These are phyloP conservation scores for Schizosaccharomyces octosporus DNA, from an alignment of 805 yeast species.

Conservation along the genomic window DNA sequence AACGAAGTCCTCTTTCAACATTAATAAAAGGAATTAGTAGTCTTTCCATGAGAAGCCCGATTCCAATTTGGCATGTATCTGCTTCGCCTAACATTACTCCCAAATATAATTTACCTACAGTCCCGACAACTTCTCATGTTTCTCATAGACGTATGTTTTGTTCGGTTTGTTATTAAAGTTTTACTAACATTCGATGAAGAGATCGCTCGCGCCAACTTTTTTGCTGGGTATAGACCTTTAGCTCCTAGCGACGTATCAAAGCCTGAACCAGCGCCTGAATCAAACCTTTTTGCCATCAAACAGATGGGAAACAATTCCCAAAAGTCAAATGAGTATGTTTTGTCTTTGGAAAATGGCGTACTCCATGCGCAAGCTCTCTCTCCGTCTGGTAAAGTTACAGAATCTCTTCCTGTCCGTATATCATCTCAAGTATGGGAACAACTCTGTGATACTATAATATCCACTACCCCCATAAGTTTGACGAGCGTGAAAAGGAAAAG, in stretches of 20 bases:
- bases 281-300: not conserved
- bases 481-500: slow-evolving; percentile 27
- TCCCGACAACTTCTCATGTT: not conserved
- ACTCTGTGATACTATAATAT: not conserved
- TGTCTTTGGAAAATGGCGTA: not conserved
- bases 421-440: not conserved
- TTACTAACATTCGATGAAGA: slow-evolving; percentile 1
- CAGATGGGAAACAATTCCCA: not conserved
- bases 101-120: not conserved
- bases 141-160: not conserved
- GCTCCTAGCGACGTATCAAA: not conserved
- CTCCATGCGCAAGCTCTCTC: not conserved
- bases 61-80: not conserved
- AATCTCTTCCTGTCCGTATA: slow-evolving; percentile 3
- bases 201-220: slow-evolving; percentile 6
- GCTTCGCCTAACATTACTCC: not conserved
- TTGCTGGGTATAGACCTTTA: slow-evolving; percentile 8
- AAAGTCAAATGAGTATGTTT: not conserved
- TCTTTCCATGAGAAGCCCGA: not conserved
- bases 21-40: not conserved
- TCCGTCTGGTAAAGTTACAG: slow-evolving; percentile 1
- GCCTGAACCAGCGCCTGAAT: not conserved
- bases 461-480: slow-evolving; percentile 5
- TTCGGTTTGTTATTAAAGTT: not conserved
- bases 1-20: not conserved